These are phyloP conservation scores for Solanum pimpinellifolium DNA, from an alignment of 257 asterid species.

Conservation along the genomic window DNA sequence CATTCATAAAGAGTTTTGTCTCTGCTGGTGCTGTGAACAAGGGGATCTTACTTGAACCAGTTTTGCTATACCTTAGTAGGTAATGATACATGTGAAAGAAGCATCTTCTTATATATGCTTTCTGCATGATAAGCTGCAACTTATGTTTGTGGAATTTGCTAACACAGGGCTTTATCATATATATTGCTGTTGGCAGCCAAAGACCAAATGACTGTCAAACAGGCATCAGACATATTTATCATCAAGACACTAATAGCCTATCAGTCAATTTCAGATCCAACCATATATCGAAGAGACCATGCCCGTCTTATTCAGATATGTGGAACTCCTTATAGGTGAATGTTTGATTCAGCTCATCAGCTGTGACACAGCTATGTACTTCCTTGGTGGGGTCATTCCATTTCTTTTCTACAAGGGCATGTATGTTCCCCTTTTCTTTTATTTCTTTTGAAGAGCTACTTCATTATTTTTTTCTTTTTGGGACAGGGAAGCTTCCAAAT, in stretches of 20 bases:
- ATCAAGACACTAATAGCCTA: slow-evolving; percentile 62
- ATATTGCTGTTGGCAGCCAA: slow-evolving; percentile 51
- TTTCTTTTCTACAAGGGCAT: background rate
- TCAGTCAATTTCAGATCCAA: slow-evolving; percentile 82
- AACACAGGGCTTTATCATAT: slow-evolving; percentile 66
- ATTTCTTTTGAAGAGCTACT: background rate
- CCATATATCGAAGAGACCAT: slow-evolving; percentile 80
- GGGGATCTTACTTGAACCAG: slow-evolving; percentile 84
- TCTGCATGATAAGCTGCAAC: background rate
- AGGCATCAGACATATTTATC: slow-evolving; percentile 52
- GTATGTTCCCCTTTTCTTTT: slow-evolving; percentile 1
- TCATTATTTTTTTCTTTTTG: slow-evolving; percentile 8
- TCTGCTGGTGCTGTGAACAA: slow-evolving; percentile 59
- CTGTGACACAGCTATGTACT: background rate
- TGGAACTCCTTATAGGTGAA: slow-evolving; percentile 87
- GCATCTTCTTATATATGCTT: background rate
- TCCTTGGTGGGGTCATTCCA: background rate
- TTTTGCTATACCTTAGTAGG: slow-evolving; percentile 84
- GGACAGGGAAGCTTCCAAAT: slow-evolving; percentile 76
- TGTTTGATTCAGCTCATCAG: background rate
- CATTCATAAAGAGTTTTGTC: slow-evolving; percentile 71
- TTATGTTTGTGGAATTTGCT: slow-evolving; percentile 12
- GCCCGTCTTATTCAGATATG: slow-evolving; percentile 69
- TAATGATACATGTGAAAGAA: slow-evolving; percentile 2
- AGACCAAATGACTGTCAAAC: slow-evolving; percentile 51